Evolutionary conservation across 2,329 filamentous ascomycete species (phyloP).

Genomic region (Endoconidiophora polonica): DNA sequence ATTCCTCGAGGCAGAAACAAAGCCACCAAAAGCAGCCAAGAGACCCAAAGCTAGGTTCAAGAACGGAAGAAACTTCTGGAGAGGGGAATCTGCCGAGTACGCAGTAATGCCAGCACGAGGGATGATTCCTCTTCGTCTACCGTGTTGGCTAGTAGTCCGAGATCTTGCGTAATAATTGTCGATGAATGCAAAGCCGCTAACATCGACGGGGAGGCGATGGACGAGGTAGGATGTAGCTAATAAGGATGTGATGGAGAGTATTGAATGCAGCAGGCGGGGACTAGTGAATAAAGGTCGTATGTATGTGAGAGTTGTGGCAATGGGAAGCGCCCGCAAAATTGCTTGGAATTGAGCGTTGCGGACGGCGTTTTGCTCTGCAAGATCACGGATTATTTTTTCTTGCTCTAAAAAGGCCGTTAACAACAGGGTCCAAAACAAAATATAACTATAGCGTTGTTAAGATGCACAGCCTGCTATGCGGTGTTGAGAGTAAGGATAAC

Average conservation of each 20-base stretch:
- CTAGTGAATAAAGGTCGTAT: slow-evolving; percentile 27
- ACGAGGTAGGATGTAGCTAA: slow-evolving; percentile 45
- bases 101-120: slow-evolving; percentile 11
- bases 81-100: slow-evolving; percentile 22
- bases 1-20: slow-evolving; percentile 21
- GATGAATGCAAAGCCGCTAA: slow-evolving; percentile 34
- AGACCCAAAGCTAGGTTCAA: slow-evolving; percentile 41
- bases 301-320: slow-evolving; percentile 39
- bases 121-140: slow-evolving; percentile 8
- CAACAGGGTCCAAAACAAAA: not conserved
- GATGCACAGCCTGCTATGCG: not conserved
- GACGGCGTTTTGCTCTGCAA: slow-evolving; percentile 37
- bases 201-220: slow-evolving; percentile 34
- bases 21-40: slow-evolving; percentile 32
- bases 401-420: slow-evolving; percentile 32
- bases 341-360: slow-evolving; percentile 42
- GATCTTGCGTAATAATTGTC: slow-evolving; percentile 24
- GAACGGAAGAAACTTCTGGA: slow-evolving; percentile 41
- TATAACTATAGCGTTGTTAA: not conserved
- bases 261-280: slow-evolving; percentile 19
- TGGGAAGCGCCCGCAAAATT: slow-evolving; percentile 43
- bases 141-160: slow-evolving; percentile 15
- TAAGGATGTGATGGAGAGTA: slow-evolving; percentile 48
- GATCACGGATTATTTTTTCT: slow-evolving; percentile 41
- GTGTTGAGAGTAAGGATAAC: not conserved